Percentiles rank a stretch among this genome's conserved stretches.
phyloP scores from a whole-genome alignment of 2,329 filamentous ascomycete species.

The Domatiomyces catenatus region DNA sequence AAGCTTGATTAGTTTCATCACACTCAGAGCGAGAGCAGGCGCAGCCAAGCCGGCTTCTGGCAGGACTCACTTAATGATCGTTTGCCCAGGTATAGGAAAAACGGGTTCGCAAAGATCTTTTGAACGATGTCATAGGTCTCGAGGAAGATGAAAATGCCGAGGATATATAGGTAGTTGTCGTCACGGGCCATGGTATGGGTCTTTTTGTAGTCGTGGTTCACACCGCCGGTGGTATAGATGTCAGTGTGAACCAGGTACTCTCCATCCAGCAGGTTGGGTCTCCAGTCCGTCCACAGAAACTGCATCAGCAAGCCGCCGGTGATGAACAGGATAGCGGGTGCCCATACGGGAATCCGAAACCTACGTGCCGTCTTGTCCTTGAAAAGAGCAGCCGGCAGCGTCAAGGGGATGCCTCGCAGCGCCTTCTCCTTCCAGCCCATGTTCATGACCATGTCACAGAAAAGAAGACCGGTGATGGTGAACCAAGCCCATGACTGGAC shows the following conservation, averaged over 20 bases:
- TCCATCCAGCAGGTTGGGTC: constrained; percentile 21
- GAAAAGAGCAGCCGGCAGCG: not conserved
- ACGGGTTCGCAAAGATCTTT: constrained; percentile 21
- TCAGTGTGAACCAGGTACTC: constrained; percentile 29
- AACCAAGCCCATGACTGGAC: constrained; percentile 35
- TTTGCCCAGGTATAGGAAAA: constrained; percentile 26
- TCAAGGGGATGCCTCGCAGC: constrained; percentile 14
- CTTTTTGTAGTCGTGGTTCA: constrained; percentile 25
- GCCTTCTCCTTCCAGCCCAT: constrained; percentile 24
- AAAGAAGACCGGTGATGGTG: constrained; percentile 26
- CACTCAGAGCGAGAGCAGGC: not conserved
- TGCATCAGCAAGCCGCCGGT: constrained; percentile 26
- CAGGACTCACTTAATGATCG: constrained; percentile 29
- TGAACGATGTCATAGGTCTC: constrained; percentile 27
- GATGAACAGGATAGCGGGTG: constrained; percentile 21
- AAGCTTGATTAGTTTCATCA: not conserved
- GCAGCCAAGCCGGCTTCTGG: not conserved
- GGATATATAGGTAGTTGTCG: constrained; percentile 31
- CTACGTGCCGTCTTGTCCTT: not conserved
- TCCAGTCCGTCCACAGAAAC: constrained; percentile 30
- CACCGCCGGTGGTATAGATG: constrained; percentile 24
- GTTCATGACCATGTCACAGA: constrained; percentile 29
- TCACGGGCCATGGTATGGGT: constrained; percentile 9
- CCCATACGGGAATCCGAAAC: constrained; percentile 20
- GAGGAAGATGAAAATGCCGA: constrained; percentile 27